Percentiles rank a stretch among this genome's conserved stretches.
Conservation (phyloP, 495 filamentous ascomycete genomes). For the Bombardia bombarda region DNA sequence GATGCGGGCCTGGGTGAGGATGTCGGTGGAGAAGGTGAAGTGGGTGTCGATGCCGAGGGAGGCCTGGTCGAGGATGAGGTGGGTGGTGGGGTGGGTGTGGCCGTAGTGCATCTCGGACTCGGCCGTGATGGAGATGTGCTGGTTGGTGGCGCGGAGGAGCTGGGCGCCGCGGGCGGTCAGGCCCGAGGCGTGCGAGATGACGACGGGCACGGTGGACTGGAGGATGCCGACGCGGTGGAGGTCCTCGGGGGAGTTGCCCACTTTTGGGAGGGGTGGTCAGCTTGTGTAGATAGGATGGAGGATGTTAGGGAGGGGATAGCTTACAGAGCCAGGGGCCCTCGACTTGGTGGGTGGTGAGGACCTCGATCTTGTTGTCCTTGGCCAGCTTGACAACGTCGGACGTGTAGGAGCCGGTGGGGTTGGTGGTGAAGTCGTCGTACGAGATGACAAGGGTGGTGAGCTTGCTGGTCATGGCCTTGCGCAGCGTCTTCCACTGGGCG, state of each 20-base stretch:
- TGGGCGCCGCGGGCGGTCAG: constrained; percentile 18
- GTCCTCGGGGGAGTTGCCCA: constrained; percentile 23
- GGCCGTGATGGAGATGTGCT: constrained; percentile 37
- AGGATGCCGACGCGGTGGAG: constrained; percentile 23
- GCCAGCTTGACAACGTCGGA: constrained; percentile 18
- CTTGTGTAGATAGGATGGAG: background rate
- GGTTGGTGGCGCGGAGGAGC: constrained; percentile 28
- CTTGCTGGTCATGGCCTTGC: no score
- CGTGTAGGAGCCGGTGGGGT: constrained; percentile 13
- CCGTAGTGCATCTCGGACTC: constrained; percentile 41
- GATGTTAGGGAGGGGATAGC: background rate
- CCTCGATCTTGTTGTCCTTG: constrained; percentile 10
- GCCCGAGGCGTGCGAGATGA: constrained; percentile 33
- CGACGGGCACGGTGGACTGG: constrained; percentile 26
- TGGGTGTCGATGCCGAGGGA: constrained; percentile 40
- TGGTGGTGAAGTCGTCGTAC: constrained; percentile 27
- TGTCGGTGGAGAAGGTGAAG: constrained; percentile 35
- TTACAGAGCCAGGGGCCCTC: constrained; percentile 26
- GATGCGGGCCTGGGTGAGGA: constrained; percentile 37
- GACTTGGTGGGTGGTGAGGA: constrained; percentile 27
- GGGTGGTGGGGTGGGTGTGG: constrained; percentile 25
- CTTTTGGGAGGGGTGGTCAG: constrained; percentile 2
- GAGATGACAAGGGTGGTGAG: constrained; percentile 28
- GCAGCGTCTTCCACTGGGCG: no score
- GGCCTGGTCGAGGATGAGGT: constrained; percentile 34